Percentiles rank a stretch among this genome's conserved stretches.
Conservation (phyloP, 306 rosid genomes). For the Prinsepia uniflora region DNA sequence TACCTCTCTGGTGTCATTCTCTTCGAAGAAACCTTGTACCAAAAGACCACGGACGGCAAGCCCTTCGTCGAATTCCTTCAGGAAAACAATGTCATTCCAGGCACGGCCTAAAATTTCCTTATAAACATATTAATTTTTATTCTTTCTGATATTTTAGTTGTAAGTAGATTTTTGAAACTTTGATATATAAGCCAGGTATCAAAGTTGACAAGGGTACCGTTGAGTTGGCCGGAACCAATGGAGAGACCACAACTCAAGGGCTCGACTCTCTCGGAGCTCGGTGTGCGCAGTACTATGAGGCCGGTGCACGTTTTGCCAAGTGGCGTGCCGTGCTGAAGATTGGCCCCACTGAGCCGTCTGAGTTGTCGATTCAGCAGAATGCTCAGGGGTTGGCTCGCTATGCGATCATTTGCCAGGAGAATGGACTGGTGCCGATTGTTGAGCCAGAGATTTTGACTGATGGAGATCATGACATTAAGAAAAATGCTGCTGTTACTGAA, state of each 20-base stretch:
- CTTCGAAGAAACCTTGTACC: constrained; percentile 90
- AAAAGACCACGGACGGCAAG: constrained; percentile 60
- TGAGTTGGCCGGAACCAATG: constrained; percentile 78
- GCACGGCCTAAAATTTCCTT: constrained; percentile 25
- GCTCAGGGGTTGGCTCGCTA: constrained; percentile 95
- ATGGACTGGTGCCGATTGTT: constrained; percentile 85
- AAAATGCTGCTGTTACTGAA: constrained; percentile 82
- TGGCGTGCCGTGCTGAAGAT: constrained; percentile 91
- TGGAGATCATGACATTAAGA: constrained; percentile 64
- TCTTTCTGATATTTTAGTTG: background rate
- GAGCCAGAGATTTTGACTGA: constrained; percentile 91
- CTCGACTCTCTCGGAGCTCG: constrained; percentile 73
- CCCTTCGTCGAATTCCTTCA: constrained; percentile 73
- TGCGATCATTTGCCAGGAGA: constrained; percentile 90
- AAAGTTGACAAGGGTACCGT: constrained; percentile 97
- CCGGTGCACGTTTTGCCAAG: constrained; percentile 85
- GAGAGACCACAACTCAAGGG: constrained; percentile 90
- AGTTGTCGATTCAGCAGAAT: constrained; percentile 70
- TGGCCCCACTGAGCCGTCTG: constrained; percentile 69
- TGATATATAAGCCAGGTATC: constrained; percentile 47
- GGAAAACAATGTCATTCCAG: constrained; percentile 74
- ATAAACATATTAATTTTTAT: no score
- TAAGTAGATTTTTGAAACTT: background rate
- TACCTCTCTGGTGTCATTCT: constrained; percentile 85
- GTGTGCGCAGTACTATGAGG: constrained; percentile 80